Base-by-base conservation (phyloP, 2,329 filamentous ascomycete genomes). In the Aureobasidium melanogenum region DNA sequence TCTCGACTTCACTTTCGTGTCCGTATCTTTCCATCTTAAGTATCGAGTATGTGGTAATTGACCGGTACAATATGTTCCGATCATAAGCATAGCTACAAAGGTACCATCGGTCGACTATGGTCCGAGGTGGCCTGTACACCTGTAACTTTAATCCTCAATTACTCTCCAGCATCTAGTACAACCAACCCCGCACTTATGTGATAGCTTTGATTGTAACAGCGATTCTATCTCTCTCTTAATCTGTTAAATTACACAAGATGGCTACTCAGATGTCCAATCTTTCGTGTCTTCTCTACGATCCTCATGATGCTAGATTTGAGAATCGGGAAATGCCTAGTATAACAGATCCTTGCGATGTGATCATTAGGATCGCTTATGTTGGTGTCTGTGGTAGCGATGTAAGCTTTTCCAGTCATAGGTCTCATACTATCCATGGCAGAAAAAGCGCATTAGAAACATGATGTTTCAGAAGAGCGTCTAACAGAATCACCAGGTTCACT, bases 401-500 rank as follows among this genome's bases (percentile, higher is more conserved):
- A 30, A 47, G 44, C 39, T 17, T 4, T 8, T n/a, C 28, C 12
- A 8, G 8, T 28, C 22, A 39, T n/a, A 17, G 6, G 30, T 8
- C 17, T n/a, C 7, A 39, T 39, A 3, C 9, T 19, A 10, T 32
- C 30, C 10, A n/a, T 30, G 5, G 28, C 8, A 30, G 28, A 30
- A 8, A 30, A 30, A 5, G 28, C 28, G 28, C 8, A 24, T 4
- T 24, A 43, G 41, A 19, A 17, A 44, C 9, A 19, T n/a, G n/a
- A 19, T 12, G 5, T 10, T 22, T 2, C 1, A 44, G 24, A 5
- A 44, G 22, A 5, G 24, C n/a, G 28, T n/a, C 9, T 32, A 6
- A 32, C 9, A 10, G 30, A 10, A 41, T 22, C 24, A 26, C 36
- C 19, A 30, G 67, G 69, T 66, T 66, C 60, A 67, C 64, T 85